A percentile compares a stretch with the other conserved stretches of the same genome.
Evolutionary conservation across 2,329 filamentous ascomycete species (phyloP).

Genomic region (Fusarium verticillioides): DNA sequence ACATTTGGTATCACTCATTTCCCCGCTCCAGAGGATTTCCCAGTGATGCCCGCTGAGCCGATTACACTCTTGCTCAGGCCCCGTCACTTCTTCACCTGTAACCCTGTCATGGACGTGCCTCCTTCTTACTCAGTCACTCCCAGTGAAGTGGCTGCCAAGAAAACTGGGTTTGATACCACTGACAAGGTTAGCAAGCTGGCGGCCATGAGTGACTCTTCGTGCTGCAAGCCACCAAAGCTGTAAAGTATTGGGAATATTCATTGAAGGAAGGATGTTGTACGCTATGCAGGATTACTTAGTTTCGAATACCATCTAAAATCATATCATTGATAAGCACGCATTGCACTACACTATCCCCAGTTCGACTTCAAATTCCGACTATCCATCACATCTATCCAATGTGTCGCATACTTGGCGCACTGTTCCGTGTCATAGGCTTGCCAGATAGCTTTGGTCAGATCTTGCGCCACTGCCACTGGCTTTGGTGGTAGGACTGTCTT

Average conservation of each 20-base stretch:
- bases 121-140: slow-evolving; percentile 56
- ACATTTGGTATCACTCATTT: slow-evolving; percentile 93
- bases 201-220: background rate
- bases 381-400: slow-evolving; percentile 3
- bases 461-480: background rate
- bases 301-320: background rate
- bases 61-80: slow-evolving; percentile 84
- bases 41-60: slow-evolving; percentile 88
- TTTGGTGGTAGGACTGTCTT: background rate
- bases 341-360: background rate
- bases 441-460: background rate
- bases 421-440: background rate
- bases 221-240: background rate
- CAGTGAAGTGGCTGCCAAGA: slow-evolving; percentile 45
- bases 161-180: slow-evolving; percentile 36
- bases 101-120: slow-evolving; percentile 83
- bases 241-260: background rate
- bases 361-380: background rate
- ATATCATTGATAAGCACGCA: background rate
- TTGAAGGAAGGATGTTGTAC: background rate
- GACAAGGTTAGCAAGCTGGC: slow-evolving; percentile 41
- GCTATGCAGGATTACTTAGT: background rate
- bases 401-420: background rate
- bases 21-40: slow-evolving; percentile 89
- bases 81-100: slow-evolving; percentile 83